Conservation (phyloP, 352 stramenopile species). For the Pythium myriotylum region DNA sequence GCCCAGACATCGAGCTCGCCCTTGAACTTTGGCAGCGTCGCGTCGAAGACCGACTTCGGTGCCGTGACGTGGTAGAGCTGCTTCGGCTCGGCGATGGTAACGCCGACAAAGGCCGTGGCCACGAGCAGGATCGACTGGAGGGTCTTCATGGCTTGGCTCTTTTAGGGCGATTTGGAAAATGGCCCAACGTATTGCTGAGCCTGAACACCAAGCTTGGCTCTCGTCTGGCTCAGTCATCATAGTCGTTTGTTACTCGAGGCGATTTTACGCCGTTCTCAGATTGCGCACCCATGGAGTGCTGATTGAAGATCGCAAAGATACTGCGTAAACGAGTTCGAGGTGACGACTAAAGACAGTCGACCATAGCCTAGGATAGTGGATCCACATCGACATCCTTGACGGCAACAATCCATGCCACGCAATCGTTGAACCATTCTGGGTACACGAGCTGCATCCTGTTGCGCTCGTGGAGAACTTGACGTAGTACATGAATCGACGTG, state of each 20-base stretch:
- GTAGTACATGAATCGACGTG: too few relatives aligned
- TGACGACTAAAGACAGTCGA: not conserved
- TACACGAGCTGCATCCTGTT: too few relatives aligned
- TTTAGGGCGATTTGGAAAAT: not conserved
- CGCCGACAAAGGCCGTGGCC: not conserved
- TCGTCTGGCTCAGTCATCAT: not conserved
- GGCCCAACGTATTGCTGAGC: not conserved
- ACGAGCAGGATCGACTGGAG: constrained; percentile 17
- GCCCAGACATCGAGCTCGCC: constrained; percentile 22
- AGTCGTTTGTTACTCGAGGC: not conserved
- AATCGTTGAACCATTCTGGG: too few relatives aligned
- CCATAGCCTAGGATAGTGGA: too few relatives aligned
- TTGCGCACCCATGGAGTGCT: not conserved
- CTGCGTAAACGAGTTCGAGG: not conserved
- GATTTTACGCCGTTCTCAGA: not conserved
- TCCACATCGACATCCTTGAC: too few relatives aligned
- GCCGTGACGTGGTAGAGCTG: not conserved
- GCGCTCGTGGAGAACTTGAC: too few relatives aligned
- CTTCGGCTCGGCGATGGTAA: not conserved
- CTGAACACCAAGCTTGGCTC: too few relatives aligned
- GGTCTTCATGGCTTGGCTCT: constrained; percentile 19
- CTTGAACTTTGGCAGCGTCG: constrained; percentile 5
- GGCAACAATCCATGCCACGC: too few relatives aligned
- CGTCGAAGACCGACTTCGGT: constrained; percentile 6
- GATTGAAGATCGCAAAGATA: not conserved